Conservation (phyloP, 148 eudicot species). For the Vaccinium vitisidaea region DNA sequence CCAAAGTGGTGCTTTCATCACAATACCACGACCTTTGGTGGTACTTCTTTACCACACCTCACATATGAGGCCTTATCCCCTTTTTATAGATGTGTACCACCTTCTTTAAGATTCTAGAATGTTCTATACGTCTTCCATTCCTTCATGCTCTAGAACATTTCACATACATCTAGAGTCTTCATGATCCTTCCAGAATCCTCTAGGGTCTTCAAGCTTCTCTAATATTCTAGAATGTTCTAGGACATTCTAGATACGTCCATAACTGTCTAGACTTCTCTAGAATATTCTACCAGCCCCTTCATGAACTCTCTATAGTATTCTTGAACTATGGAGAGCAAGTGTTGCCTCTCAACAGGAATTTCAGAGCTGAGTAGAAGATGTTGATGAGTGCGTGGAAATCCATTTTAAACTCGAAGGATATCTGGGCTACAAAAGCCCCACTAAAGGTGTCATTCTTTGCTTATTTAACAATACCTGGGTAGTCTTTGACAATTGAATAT, state of each 20-base stretch:
- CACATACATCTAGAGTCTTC: neutral
- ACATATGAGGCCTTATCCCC: neutral
- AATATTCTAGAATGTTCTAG: too few relatives aligned
- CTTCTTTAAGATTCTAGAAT: neutral
- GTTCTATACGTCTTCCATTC: neutral
- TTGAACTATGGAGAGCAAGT: too few relatives aligned
- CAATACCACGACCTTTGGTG: too few relatives aligned
- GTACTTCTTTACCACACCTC: neutral
- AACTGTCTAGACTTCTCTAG: neutral
- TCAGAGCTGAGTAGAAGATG: neutral
- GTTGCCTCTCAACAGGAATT: neutral
- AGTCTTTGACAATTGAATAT: neutral
- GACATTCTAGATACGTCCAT: neutral
- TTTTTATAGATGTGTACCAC: neutral
- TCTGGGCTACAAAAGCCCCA: neutral
- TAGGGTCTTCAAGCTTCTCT: too few relatives aligned
- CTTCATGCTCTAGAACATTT: neutral
- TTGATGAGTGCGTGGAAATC: neutral
- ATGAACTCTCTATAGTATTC: too few relatives aligned
- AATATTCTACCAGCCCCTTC: too few relatives aligned
- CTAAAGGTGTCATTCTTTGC: neutral
- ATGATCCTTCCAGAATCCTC: neutral
- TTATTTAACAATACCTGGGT: neutral
- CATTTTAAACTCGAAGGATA: neutral
- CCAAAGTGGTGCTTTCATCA: too few relatives aligned